A percentile compares a stretch with the other conserved stretches of the same genome.
Evolutionary conservation across 2,329 filamentous ascomycete species (phyloP).

Genomic region (Polytolypa hystricis): DNA sequence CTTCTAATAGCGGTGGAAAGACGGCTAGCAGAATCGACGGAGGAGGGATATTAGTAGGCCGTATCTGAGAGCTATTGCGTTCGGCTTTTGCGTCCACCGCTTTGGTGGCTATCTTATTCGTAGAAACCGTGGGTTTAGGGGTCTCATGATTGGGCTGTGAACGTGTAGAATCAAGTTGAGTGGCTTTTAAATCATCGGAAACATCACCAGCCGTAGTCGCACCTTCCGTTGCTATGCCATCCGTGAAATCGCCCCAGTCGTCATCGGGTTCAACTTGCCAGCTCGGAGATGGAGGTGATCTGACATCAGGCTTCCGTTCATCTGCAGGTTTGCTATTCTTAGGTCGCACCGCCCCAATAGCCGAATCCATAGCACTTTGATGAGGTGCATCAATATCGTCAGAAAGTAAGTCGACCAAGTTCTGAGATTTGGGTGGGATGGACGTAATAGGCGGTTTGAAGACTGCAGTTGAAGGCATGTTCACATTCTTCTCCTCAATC

Average conservation of each 20-base stretch:
- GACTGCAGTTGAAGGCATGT: background rate
- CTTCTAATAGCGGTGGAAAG: slow-evolving; percentile 59
- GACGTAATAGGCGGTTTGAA: too few species aligned
- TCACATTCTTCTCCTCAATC: background rate
- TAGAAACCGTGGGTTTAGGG: too few species aligned
- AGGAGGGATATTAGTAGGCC: slow-evolving; percentile 80
- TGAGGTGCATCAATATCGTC: slow-evolving; percentile 14
- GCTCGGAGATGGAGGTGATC: too few species aligned
- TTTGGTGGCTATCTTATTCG: too few species aligned
- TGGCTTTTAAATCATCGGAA: too few species aligned
- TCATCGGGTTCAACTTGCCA: too few species aligned
- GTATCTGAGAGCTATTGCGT: slow-evolving; percentile 25
- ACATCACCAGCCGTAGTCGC: background rate
- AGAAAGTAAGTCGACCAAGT: slow-evolving; percentile 20
- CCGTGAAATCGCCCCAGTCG: slow-evolving; percentile 45
- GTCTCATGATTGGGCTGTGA: too few species aligned
- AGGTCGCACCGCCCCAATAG: too few species aligned
- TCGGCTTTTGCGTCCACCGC: too few species aligned
- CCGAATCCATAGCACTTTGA: background rate
- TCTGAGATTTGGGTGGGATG: too few species aligned
- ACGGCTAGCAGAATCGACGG: slow-evolving; percentile 70
- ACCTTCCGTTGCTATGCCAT: slow-evolving; percentile 15
- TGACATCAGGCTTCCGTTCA: too few species aligned
- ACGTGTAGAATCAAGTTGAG: background rate
- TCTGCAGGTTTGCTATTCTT: too few species aligned